Base-by-base conservation (phyloP, 2,329 filamentous ascomycete genomes). In the Bipolaris zeicola region DNA sequence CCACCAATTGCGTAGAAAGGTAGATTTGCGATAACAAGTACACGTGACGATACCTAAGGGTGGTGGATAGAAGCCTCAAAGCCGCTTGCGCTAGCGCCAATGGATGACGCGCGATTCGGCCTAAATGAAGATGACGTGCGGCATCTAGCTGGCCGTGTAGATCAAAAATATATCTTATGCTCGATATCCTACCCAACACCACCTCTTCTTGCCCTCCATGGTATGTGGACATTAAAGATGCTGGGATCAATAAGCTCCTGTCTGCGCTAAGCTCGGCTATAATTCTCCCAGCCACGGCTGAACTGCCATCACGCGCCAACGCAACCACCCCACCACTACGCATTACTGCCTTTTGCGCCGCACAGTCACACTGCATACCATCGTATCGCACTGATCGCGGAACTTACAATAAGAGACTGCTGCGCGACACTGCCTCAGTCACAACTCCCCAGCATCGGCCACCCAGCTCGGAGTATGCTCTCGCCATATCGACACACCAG, bases 381-480 rank as follows among this genome's bases (percentile, higher is more conserved):
- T 34, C 39, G 31, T 16, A 41, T 50, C 48, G 31, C 8, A 28
- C 46, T 36, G 10, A 22, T 18, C 45, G 34, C n/a, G 20, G 41
- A 49, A 5, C 5, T 26, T 41, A 8, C 5, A 11, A 31, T 5
- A 39, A 31, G 20, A 33, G 16, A 36, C 31, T 18, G 6, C 36
- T 26, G 48, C 49, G 44, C 39, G 45, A 45, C 50, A 10, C 4
- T 16, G 16, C 33, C 31, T 11, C 18, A 31, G n/a, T 37, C 34
- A 41, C 46, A n/a, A 18, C 14, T 24, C 39, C 31, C 34, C 47
- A 50, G 53, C 26, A 51, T 18, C 18, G 6, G n/a, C 8, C 42
- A 16, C n/a, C 8, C 8, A 44, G 26, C 4, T 38, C n/a, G 28
- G 69, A 74, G 64, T 60, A 74, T 73, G 71, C 66, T 56, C 62